Percentiles rank a stretch among this genome's conserved stretches.
These are phyloP conservation scores for Solanum hybrid DNA, from an alignment of 305 asterid genomes.

Conservation along the genomic window DNA sequence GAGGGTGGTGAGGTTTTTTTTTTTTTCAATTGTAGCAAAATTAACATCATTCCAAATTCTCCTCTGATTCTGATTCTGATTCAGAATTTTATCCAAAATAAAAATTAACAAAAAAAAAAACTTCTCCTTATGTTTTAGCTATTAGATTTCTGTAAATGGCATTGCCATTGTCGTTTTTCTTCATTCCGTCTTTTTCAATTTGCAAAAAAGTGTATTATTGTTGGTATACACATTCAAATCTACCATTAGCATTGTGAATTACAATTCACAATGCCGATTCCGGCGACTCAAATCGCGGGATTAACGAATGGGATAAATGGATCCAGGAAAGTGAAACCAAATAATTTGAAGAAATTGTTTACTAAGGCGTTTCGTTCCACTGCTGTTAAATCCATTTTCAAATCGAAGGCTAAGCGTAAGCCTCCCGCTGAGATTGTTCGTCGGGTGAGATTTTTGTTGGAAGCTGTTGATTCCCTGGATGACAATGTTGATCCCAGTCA, in stretches of 20 bases:
- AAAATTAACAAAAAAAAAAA: background rate
- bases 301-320: background rate
- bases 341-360: slow-evolving; percentile 41
- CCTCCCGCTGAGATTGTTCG: slow-evolving; percentile 48
- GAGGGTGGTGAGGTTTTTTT: background rate
- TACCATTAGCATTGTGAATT: background rate
- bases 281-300: background rate
- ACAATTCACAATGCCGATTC: background rate
- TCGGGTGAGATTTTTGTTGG: slow-evolving; percentile 29
- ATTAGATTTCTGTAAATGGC: background rate
- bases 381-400: slow-evolving; percentile 41
- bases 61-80: background rate
- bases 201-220: background rate
- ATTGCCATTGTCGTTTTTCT: background rate
- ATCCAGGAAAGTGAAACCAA: background rate
- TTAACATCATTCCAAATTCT: background rate
- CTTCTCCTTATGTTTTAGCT: background rate
- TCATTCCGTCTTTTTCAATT: background rate
- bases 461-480: slow-evolving; percentile 24
- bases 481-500: slow-evolving; percentile 22
- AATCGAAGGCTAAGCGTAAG: slow-evolving; percentile 33
- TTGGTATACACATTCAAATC: background rate
- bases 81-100: background rate
- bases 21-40: background rate
- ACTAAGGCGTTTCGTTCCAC: slow-evolving; percentile 33